A percentile compares a stretch with the other conserved stretches of the same genome.
Conservation (phyloP, 2,329 filamentous ascomycete species). For the Beauveria sp. region DNA sequence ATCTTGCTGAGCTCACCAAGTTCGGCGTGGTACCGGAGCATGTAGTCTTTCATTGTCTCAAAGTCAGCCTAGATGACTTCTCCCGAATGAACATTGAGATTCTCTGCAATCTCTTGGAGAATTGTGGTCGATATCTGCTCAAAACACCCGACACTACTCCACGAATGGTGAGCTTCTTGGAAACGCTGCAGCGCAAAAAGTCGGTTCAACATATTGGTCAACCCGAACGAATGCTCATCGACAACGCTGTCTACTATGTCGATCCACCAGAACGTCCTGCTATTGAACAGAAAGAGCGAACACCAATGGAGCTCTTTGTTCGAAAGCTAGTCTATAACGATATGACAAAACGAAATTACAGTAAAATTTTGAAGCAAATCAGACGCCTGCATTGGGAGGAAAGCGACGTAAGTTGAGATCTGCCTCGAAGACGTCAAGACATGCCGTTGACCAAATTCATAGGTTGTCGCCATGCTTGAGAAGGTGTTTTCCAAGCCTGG, state of each 20-base stretch:
- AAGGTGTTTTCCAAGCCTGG: conserved; percentile 94
- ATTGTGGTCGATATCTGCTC: conserved; percentile 88
- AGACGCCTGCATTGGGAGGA: conserved; percentile 98
- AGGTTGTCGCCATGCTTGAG: conserved; percentile 68
- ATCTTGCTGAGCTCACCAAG: conserved; percentile 93
- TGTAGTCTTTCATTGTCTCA: conserved; percentile 97
- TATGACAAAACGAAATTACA: conserved; percentile 87
- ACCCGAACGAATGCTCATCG: conserved; percentile 94
- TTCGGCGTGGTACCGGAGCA: conserved; percentile 97
- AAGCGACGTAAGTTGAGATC: conserved; percentile 49
- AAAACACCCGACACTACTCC: conserved; percentile 89
- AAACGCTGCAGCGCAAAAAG: conserved; percentile 94
- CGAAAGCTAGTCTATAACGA: conserved; percentile 90
- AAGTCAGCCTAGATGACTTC: conserved; percentile 95
- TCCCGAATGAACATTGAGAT: conserved; percentile 99
- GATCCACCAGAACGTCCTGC: conserved; percentile 89
- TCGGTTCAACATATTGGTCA: conserved; percentile 89
- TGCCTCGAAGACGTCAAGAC: neutral
- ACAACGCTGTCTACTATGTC: conserved; percentile 97
- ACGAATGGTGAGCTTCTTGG: conserved; percentile 86
- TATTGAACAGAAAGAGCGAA: conserved; percentile 93
- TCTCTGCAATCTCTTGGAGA: conserved; percentile 90
- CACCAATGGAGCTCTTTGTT: conserved; percentile 85
- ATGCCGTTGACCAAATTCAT: conserved; percentile 11
- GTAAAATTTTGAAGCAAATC: conserved; percentile 88